Evolutionary conservation across 768 basidiomycete species (phyloP).

Genomic region (Strobilomyces echinocephalus): DNA sequence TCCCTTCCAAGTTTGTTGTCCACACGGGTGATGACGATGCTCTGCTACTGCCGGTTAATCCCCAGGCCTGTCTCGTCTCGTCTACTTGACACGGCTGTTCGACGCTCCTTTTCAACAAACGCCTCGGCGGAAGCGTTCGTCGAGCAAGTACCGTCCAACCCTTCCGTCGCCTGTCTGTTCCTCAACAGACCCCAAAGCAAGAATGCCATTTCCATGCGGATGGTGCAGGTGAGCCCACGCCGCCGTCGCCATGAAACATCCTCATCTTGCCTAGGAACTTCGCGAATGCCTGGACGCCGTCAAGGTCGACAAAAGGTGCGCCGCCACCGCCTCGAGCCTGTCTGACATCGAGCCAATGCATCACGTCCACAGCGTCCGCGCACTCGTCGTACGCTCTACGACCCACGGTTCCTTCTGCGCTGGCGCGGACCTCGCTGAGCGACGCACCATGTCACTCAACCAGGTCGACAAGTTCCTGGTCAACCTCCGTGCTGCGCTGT

Average conservation of each 20-base stretch:
- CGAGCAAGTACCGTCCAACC: constrained; percentile 47
- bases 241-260: neutral
- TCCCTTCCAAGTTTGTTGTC: neutral
- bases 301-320: constrained; percentile 62
- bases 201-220: constrained; percentile 78
- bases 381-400: constrained; percentile 79
- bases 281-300: constrained; percentile 62
- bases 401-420: constrained; percentile 81
- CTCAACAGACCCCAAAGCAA: constrained; percentile 78
- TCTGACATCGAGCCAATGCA: neutral
- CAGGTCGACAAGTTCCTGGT: constrained; percentile 77
- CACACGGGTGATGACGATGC: neutral
- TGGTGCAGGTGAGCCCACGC: constrained; percentile 54
- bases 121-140: constrained; percentile 37
- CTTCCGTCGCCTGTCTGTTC: constrained; percentile 68
- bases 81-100: neutral
- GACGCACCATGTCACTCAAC: constrained; percentile 71
- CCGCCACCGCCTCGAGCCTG: neutral
- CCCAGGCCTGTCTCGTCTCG: neutral
- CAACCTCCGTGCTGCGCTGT: constrained; percentile 66
- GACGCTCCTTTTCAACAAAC: constrained; percentile 21
- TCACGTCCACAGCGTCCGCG: constrained; percentile 50
- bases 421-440: constrained; percentile 84
- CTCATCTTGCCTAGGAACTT: constrained; percentile 51
- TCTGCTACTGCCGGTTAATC: constrained; percentile 6